Percentiles rank a stretch among this genome's conserved stretches.
These are phyloP conservation scores for Microbotryomycetes sp. DNA, from an alignment of 1,284 basidiomycete species.

Conservation along the genomic window DNA sequence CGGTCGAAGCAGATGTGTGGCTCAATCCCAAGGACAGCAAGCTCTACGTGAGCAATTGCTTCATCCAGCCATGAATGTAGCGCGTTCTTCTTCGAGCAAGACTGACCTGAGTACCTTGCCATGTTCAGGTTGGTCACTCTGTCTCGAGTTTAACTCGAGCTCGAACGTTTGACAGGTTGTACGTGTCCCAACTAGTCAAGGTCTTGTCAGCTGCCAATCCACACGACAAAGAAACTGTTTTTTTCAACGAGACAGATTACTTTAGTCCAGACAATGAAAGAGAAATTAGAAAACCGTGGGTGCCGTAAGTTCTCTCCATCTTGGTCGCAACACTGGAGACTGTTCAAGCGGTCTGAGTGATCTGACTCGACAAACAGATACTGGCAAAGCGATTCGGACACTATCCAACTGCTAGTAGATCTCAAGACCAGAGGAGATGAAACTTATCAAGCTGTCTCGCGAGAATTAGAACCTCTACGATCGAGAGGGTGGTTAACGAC, in stretches of 20 bases:
- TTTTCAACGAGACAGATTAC: conserved; percentile 21
- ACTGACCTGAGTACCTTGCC: not conserved
- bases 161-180: conserved; percentile 32
- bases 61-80: not conserved
- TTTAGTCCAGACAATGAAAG: conserved; percentile 22
- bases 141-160: conserved; percentile 29
- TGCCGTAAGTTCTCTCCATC: conserved; percentile 7
- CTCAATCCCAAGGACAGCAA: conserved; percentile 28
- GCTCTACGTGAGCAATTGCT: conserved; percentile 33
- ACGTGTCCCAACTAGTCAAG: conserved; percentile 31
- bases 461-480: conserved; percentile 30
- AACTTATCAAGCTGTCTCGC: conserved; percentile 26
- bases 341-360: not conserved
- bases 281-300: conserved; percentile 18
- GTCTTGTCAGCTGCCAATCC: conserved; percentile 34
- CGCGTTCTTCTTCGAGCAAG: not conserved
- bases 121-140: conserved; percentile 29
- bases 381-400: conserved; percentile 31
- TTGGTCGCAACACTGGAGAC: not conserved
- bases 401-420: conserved; percentile 36
- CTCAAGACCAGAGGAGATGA: conserved; percentile 35
- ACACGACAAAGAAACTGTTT: conserved; percentile 19
- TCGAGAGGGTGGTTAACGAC: conserved; percentile 30
- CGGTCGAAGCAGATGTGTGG: conserved; percentile 37
- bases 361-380: conserved; percentile 19